Evolutionary conservation across 257 asterid genomes (phyloP), one percentile per base, ranked within the genome.

Genomic region (Coffea eugenioides): DNA sequence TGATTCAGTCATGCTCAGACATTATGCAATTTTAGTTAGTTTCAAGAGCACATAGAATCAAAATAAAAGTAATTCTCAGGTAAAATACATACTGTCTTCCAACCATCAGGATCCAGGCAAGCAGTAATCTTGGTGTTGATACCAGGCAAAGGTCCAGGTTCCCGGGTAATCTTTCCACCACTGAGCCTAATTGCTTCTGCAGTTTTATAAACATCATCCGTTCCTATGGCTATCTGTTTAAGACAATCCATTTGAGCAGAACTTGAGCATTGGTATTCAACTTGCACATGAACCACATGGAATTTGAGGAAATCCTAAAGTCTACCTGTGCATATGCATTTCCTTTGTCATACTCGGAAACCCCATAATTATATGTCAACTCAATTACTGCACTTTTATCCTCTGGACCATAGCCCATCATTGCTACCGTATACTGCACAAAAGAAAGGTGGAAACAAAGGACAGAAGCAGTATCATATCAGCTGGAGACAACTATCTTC

Each of bases 51-150:
- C 71, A 54, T 6, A 27, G 49, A 80, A 41, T 27, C 16, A 57
- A 80, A 62, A 76, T 43, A 23, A 15, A 46, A 46, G 10, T 6
- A 75, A 59, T 39, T 27, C 46, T 68, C 23, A 82, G 74, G 85
- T 67, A 73, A 83, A 84, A 67, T 52, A 66, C 71, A 39, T 95
- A 95, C 99, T 92, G 97, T 77, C 62, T 95, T 95, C 98, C 98
- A 95, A 69, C 99, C 99, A 93, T 95, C 99, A 85, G 97, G 99
- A 88, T 95, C 99, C n/a, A 92, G 89, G 88, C 97, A 93, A 9
- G 99, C 99, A 49, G 94, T 88, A 80, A 95, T 91, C 83, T 95
- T 95, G 89, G 99, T 95, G 88, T 73, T 90, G 66, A 95, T 90
- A 21, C 99, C 98, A 34, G 99, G 99, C 73, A 95, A 73, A 10